Evolutionary conservation across 2,329 filamentous ascomycete species (phyloP).

Genomic region (Aspergillus latus): DNA sequence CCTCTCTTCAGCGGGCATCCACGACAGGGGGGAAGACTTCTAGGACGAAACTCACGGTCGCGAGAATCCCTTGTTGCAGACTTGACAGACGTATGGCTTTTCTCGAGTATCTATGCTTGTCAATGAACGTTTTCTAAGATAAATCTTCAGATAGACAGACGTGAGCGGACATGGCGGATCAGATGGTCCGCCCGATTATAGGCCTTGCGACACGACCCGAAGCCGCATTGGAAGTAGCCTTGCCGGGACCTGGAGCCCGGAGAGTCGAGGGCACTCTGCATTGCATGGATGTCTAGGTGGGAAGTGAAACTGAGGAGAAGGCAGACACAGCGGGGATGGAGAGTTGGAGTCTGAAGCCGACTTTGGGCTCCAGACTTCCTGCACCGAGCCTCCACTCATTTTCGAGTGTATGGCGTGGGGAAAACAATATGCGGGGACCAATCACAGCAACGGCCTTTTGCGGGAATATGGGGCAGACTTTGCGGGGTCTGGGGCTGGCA

Average conservation of each 20-base stretch:
- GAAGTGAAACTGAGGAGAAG: background rate
- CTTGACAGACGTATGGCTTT: conserved; percentile 34
- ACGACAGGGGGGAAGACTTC: background rate
- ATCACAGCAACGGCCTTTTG: background rate
- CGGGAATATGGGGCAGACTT: background rate
- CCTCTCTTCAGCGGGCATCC: background rate
- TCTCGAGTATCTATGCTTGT: conserved; percentile 27
- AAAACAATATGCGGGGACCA: conserved; percentile 4
- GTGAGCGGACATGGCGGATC: conserved; percentile 54
- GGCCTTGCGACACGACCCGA: conserved; percentile 52
- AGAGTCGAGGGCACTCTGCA: conserved; percentile 9
- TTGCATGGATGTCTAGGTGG: background rate
- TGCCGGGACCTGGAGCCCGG: conserved; percentile 19
- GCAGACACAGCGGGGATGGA: background rate
- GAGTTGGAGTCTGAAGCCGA: background rate
- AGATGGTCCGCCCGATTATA: conserved; percentile 56
- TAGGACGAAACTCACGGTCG: conserved; percentile 26
- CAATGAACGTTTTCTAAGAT: background rate
- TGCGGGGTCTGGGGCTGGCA: no score
- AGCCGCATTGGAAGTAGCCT: conserved; percentile 51
- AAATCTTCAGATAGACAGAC: conserved; percentile 27
- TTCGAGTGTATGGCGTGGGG: background rate
- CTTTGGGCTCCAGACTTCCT: no score
- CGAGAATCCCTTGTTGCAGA: conserved; percentile 35
- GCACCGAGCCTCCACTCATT: no score